These are phyloP conservation scores for Erigeron canadensis DNA, from an alignment of 129 eudicot species.

Conservation along the genomic window DNA sequence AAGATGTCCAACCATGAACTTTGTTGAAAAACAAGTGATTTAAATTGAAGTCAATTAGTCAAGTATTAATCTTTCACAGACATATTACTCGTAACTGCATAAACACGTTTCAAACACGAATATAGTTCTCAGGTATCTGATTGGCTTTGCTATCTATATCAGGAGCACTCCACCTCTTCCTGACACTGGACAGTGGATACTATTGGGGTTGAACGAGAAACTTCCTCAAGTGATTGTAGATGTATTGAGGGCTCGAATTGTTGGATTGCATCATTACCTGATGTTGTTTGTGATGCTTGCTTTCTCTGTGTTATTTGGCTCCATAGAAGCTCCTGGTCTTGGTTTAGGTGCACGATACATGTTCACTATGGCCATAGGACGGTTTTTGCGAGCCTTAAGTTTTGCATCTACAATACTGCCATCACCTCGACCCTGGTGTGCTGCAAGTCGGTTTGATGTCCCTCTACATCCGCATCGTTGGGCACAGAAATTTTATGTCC, in stretches of 20 bases:
- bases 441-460: slow-evolving; percentile 74
- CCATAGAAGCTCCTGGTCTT: slow-evolving; percentile 96
- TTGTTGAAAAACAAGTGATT: neutral
- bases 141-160: slow-evolving; percentile 30
- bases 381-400: slow-evolving; percentile 74
- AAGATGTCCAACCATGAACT: neutral
- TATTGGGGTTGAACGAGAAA: slow-evolving; percentile 78
- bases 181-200: slow-evolving; percentile 96
- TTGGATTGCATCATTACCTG: slow-evolving; percentile 85
- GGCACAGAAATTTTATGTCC: slow-evolving; percentile 93
- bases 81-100: neutral
- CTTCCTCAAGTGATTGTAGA: slow-evolving; percentile 71
- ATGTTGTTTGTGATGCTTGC: slow-evolving; percentile 96
- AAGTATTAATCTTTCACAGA: neutral
- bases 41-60: neutral
- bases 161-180: slow-evolving; percentile 88
- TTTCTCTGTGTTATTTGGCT: slow-evolving; percentile 86
- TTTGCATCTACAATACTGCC: slow-evolving; percentile 94
- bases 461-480: slow-evolving; percentile 82
- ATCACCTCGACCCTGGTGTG: slow-evolving; percentile 98
- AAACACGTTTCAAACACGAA: neutral
- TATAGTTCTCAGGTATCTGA: slow-evolving; percentile 19
- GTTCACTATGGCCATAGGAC: slow-evolving; percentile 96
- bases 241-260: slow-evolving; percentile 78
- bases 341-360: slow-evolving; percentile 95